Conservation (phyloP, 805 yeast genomes). For the Zygotorulaspora florentina region DNA sequence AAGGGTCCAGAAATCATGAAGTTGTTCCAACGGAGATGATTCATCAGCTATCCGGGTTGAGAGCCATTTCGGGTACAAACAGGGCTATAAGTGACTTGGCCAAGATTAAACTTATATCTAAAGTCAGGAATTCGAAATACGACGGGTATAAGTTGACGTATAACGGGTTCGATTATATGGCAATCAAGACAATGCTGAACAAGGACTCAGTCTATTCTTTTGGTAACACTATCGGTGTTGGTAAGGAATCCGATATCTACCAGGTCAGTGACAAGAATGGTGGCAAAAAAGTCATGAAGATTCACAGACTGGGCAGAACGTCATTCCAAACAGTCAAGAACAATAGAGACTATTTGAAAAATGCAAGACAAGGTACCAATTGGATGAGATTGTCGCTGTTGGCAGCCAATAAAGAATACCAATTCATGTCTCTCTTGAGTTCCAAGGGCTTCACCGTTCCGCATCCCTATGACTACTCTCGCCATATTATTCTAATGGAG, state of each 20-base stretch:
- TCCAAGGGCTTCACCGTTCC: conserved; percentile 83
- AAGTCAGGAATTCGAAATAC: conserved; percentile 84
- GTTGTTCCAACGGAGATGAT: conserved; percentile 88
- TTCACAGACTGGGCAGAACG: conserved; percentile 90
- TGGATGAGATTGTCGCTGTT: conserved; percentile 92
- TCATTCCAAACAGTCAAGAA: conserved; percentile 90
- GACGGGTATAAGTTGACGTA: conserved; percentile 91
- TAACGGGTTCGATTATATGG: conserved; percentile 88
- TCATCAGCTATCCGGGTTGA: conserved; percentile 70
- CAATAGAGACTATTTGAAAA: conserved; percentile 80
- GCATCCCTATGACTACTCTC: conserved; percentile 77
- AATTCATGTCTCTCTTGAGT: conserved; percentile 75
- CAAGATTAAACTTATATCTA: conserved; percentile 70
- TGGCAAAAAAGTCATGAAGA: conserved; percentile 69
- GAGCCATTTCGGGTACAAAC: conserved; percentile 71
- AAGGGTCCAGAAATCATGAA: conserved; percentile 90
- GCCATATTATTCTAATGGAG: conserved; percentile 93
- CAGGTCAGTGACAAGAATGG: conserved; percentile 70
- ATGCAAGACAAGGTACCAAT: conserved; percentile 62
- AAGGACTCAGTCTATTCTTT: conserved; percentile 69
- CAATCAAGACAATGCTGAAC: conserved; percentile 77
- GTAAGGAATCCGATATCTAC: conserved; percentile 95
- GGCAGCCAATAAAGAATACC: conserved; percentile 90
- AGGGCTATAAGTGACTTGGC: conserved; percentile 82
- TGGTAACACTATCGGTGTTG: conserved; percentile 90